Conservation (phyloP, 192 early-diverging fungal species). For the Rhizoclosmatium sp. region DNA sequence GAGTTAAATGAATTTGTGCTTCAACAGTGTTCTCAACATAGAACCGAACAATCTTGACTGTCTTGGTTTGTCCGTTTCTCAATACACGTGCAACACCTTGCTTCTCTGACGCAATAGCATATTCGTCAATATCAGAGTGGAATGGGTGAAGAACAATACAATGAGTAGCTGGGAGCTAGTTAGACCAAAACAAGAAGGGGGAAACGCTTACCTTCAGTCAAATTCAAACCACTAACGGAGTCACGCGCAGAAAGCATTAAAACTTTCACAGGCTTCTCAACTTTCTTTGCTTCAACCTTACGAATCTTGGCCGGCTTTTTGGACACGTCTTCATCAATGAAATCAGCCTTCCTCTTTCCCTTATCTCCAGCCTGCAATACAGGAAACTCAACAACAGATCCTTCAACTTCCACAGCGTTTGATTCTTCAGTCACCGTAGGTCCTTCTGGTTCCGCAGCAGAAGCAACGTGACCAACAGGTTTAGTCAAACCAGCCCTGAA, state of each 20-base stretch:
- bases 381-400: neutral
- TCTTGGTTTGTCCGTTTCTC: conserved; percentile 26
- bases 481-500: conserved; percentile 15
- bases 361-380: neutral
- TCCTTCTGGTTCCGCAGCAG: neutral
- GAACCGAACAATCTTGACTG: conserved; percentile 32
- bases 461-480: neutral
- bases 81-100: conserved; percentile 27
- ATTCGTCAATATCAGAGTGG: conserved; percentile 10
- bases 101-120: conserved; percentile 29
- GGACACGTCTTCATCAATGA: neutral
- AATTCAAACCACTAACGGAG: conserved; percentile 40
- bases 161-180: neutral
- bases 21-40: conserved; percentile 28
- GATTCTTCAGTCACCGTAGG: neutral
- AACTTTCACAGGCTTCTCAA: conserved; percentile 23
- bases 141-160: conserved; percentile 28
- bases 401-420: neutral
- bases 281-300: neutral
- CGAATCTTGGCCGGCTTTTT: conserved; percentile 6
- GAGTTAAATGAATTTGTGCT: conserved; percentile 14
- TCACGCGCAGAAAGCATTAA: conserved; percentile 38
- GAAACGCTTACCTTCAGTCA: conserved; percentile 38
- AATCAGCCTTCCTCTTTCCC: conserved; percentile 10
- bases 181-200: neutral